Evolutionary conservation across 2,329 filamentous ascomycete species (phyloP), one percentile per base, ranked within the genome.

Genomic region (Beauveria pseudobassiana): DNA sequence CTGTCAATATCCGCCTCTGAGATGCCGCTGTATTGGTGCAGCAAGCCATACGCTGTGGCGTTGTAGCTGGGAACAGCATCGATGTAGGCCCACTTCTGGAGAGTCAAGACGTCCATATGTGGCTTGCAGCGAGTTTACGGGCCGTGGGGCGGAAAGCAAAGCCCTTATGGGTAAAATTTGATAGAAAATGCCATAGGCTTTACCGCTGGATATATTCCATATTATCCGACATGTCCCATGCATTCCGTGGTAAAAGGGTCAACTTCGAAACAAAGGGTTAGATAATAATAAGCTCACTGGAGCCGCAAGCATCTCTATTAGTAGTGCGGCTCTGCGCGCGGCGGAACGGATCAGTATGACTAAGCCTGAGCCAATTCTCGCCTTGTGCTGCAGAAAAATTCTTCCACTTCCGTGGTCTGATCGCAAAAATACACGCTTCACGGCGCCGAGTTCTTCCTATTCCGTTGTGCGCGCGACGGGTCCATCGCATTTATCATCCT

Each of bases 381-480:
- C 53, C 20, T 3, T 7, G 24, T 5, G 14, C 48, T 58, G 61
- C 61, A 62, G 61, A 63, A 61, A 66, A 63, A 65, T 67, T 67
- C 61, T 67, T 67, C 66, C 66, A 67, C 54, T 65, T 67, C 66
- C 66, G 66, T 51, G 63, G 52, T 55, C 60, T 59, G 53, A 61
- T 59, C 34, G 59, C 62, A 63, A 61, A 63, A 57, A 24, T 59
- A 63, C 51, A 59, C 62, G 58, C 60, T 61, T 62, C 64, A 66
- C 66, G 72, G 70, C 67, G 69, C 71, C 72, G 75, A 76, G 76
- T 78, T 78, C 76, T 78, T 78, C 76, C 76, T 77, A 71, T 75
- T 78, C 76, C 76, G 76, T 76, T 72, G 43, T 24, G 69, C 72
- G 67, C 69, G 66, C 64, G 68, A 68, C 68, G 66, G 74, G 70